phyloP scores from a whole-genome alignment of 805 yeast genomes.

The Saturnispora dispora region DNA sequence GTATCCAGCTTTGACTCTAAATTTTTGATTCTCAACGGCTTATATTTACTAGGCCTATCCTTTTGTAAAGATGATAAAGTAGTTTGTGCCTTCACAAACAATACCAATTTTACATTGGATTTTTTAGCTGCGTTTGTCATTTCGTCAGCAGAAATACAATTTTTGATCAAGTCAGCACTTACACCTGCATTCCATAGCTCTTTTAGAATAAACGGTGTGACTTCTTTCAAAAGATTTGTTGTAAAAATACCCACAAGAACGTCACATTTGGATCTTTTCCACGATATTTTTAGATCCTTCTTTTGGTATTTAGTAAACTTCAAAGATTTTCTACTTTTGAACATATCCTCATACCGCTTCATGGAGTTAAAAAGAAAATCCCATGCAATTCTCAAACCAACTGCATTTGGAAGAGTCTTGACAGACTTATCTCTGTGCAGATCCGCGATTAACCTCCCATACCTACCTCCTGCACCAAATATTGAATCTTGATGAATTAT shows the following conservation, averaged over 20 bases:
- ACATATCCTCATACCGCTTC: slow-evolving; percentile 36
- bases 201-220: slow-evolving; percentile 56
- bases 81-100: slow-evolving; percentile 64
- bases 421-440: slow-evolving; percentile 43
- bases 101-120: slow-evolving; percentile 70
- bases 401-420: slow-evolving; percentile 45
- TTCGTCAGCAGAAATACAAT: slow-evolving; percentile 49
- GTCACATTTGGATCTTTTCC: slow-evolving; percentile 64
- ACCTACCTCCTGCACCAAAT: slow-evolving; percentile 91
- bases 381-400: slow-evolving; percentile 80
- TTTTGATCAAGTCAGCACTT: slow-evolving; percentile 58
- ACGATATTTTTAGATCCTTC: slow-evolving; percentile 25
- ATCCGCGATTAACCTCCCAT: slow-evolving; percentile 61
- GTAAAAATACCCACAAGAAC: slow-evolving; percentile 69
- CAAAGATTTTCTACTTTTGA: slow-evolving; percentile 16
- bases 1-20: slow-evolving; percentile 49
- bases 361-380: slow-evolving; percentile 49
- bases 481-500: slow-evolving; percentile 58
- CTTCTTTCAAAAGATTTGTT: slow-evolving; percentile 42
- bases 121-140: slow-evolving; percentile 49
- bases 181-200: slow-evolving; percentile 72
- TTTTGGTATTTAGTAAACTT: slow-evolving; percentile 25
- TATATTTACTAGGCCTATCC: slow-evolving; percentile 43
- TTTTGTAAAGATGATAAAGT: slow-evolving; percentile 17
- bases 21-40: slow-evolving; percentile 68